Base-by-base conservation (phyloP, 1,284 basidiomycete genomes). In the Pisolithus thermaeus region DNA sequence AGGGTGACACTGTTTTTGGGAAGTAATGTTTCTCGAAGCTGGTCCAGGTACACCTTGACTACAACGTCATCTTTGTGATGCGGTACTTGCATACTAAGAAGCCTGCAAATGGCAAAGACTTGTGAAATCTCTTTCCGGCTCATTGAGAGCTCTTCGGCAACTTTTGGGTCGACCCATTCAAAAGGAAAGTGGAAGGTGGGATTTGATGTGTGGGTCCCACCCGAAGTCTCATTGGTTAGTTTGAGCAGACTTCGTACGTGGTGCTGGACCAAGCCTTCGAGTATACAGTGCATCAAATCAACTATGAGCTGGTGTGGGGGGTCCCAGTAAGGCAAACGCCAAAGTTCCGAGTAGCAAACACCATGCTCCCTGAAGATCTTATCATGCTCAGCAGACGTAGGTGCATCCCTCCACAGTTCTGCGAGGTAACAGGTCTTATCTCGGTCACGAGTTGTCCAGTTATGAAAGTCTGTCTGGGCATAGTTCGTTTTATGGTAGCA, bases 241-340 rank as follows among this genome's bases (percentile, higher is more conserved):
- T 41, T 12, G 8, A 59, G 43, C 1, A 59, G 49, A 4, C 14
- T 55, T 4, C 28, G 23, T 0, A 22, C 18, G 11, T 61, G 50
- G 28, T 53, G 56, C 3, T 43, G 4, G 2, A 52, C 52, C 3
- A 60, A 9, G 3, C 58, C 59, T 25, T 60, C 42, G 2, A 59
- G 32, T 1, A 62, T 37, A n/a, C 53, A 60, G 5, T 63, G 56
- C 55, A 62, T 62, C 0, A 45, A 32, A n/a, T 63, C 50, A 11
- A 63, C n/a, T 0, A 62, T 42, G 2, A 59, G 52, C n/a, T 61
- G 57, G 0, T 4, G 1, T 0, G 52, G 16, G 1, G 53, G 57
- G 6, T 63, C 36, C 61, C 59, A 63, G 23, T 63, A 62, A 3
- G 56, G 55, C 2, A 60, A 30, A 0, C 7, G 7, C 54, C 55